A percentile compares a stretch with the other conserved stretches of the same genome.
phyloP scores from a whole-genome alignment of 2,329 filamentous ascomycete species.

The Metarhizium robertsii region DNA sequence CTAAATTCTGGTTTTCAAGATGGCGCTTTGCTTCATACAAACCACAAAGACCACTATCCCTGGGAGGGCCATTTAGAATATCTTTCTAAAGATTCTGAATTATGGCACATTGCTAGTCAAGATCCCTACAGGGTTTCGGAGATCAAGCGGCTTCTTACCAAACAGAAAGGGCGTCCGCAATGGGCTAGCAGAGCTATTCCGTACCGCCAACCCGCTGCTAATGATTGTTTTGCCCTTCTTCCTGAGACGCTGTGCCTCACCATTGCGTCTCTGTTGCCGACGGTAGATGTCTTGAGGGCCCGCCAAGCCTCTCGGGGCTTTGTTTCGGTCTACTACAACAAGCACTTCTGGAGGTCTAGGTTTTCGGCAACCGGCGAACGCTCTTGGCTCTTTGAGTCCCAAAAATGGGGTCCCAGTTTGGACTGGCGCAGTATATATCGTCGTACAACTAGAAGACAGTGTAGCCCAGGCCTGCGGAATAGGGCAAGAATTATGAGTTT shows the following conservation, averaged over 20 bases:
- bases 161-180: neutral
- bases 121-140: neutral
- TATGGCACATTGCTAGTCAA: neutral
- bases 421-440: neutral
- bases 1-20: neutral
- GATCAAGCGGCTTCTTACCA: neutral
- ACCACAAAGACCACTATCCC: neutral
- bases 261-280: neutral
- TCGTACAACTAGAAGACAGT: neutral
- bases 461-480: neutral
- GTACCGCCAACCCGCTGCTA: neutral
- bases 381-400: neutral
- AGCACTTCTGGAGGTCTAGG: neutral
- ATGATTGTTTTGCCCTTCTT: neutral
- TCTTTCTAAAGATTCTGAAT: neutral
- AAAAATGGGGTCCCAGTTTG: neutral
- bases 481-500: neutral
- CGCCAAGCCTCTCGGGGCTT: neutral
- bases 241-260: neutral
- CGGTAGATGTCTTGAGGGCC: neutral
- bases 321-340: neutral
- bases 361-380: neutral
- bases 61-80: neutral
- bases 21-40: neutral
- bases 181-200: neutral